Conservation (phyloP, 2,329 filamentous ascomycete genomes). For the Alternaria angustiovoidea region DNA sequence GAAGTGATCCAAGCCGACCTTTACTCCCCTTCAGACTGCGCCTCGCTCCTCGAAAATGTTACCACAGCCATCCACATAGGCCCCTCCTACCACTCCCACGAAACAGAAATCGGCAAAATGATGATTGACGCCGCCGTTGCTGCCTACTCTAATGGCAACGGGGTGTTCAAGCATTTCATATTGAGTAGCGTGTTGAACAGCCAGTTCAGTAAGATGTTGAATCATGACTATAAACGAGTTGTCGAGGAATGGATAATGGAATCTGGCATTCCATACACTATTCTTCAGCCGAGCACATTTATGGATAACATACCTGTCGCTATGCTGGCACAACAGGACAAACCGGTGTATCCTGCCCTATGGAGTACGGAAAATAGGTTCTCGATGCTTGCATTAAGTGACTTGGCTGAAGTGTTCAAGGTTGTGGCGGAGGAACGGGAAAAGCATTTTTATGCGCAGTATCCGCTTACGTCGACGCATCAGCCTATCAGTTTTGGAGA, state of each 20-base stretch:
- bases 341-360: slow-evolving; percentile 25
- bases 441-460: slow-evolving; percentile 38
- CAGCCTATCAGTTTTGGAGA: slow-evolving; percentile 27
- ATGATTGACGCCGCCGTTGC: slow-evolving; percentile 49
- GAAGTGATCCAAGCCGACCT: slow-evolving; percentile 46
- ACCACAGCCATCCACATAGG: slow-evolving; percentile 45
- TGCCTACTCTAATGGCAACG: slow-evolving; percentile 21
- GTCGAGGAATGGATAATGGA: slow-evolving; percentile 47
- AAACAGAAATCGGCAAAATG: slow-evolving; percentile 45
- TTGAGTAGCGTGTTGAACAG: slow-evolving; percentile 46
- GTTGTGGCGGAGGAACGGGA: slow-evolving; percentile 34
- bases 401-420: slow-evolving; percentile 36
- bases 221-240: slow-evolving; percentile 49
- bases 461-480: slow-evolving; percentile 34
- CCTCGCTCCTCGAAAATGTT: slow-evolving; percentile 39
- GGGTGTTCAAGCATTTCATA: slow-evolving; percentile 47
- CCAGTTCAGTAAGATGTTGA: slow-evolving; percentile 46
- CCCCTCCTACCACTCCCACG: slow-evolving; percentile 47
- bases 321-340: slow-evolving; percentile 26
- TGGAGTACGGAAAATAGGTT: slow-evolving; percentile 34
- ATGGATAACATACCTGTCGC: slow-evolving; percentile 42
- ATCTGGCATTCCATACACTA: neutral
- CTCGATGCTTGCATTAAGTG: slow-evolving; percentile 34
- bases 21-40: slow-evolving; percentile 26
- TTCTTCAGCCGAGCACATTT: slow-evolving; percentile 38